Evolutionary conservation across 257 asterid genomes (phyloP), one percentile per base, ranked within the genome.

Genomic region (Nicotiana otophora): DNA sequence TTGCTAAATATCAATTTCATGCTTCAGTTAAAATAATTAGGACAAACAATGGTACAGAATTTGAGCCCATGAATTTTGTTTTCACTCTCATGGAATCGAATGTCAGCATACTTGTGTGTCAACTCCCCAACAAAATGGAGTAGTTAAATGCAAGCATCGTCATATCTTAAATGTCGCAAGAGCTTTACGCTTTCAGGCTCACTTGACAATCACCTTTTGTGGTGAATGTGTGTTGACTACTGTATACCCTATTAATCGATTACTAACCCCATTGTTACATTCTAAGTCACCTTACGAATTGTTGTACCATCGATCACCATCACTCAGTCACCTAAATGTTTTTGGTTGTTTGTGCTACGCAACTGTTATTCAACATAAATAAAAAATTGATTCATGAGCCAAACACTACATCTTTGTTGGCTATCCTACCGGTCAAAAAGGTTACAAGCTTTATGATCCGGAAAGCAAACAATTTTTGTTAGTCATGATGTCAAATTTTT

Each of bases 321-420:
- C 30, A 28, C 30, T 28, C 30, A 28, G 30, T 28, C 30, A 28
- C 26, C 28, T 81, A 30, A 68, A 34, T 5, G 26, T 23, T 28
- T 86, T 86, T 74, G 55, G 81, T 31, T 83, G 77, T 74, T n/a
- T 79, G 30, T 72, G 84, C 15, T 82, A 78, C 30, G 76, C 86
- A 2, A 65, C 78, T 4, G 58, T 28, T 34, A 70, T 65, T 8
- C 74, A 84, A 34, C 79, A 33, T 19, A 75, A 19, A 14, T 20
- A 64, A 0, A 84, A 81, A 16, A 55, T 84, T 23, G 30, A 28
- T 28, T 28, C 30, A 0, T 1, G 76, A 75, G 84, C 81, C 28
- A 84, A 30, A 17, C 3, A 11, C 5, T 84, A 67, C 14, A 10
- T 31, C 78, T 84, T 76, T 69, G 33, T 14, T 62, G 72, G 53